phyloP scores from a whole-genome alignment of 352 stramenopile species.

The Globisporangium sylvaticum region DNA sequence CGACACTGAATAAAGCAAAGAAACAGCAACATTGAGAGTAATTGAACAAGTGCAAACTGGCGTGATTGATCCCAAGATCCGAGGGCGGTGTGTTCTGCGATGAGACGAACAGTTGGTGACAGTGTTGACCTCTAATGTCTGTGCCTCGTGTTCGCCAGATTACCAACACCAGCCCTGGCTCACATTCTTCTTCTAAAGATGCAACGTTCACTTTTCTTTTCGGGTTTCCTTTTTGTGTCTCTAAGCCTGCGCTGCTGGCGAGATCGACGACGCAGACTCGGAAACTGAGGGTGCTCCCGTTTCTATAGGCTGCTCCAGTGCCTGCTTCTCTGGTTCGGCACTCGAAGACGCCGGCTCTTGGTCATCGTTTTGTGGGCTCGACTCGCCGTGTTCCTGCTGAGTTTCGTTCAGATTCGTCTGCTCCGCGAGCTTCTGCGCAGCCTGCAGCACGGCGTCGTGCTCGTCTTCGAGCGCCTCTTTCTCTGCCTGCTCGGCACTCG shows the following conservation, averaged over 20 bases:
- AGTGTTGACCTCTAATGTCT: not conserved
- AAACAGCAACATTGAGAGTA: not conserved
- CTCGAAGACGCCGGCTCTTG: not conserved
- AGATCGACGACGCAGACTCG: not conserved
- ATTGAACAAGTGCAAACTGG: not conserved
- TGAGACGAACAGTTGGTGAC: not conserved
- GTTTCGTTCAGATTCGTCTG: not conserved
- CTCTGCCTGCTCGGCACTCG: slow-evolving; percentile 50
- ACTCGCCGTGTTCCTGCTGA: not conserved
- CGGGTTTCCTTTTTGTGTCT: not conserved
- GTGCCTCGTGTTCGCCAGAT: not conserved
- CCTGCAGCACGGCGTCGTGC: slow-evolving; percentile 54
- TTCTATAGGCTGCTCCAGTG: not conserved
- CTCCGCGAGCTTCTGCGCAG: slow-evolving; percentile 45
- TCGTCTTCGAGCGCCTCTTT: slow-evolving; percentile 52
- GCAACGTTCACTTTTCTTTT: too few relatives aligned
- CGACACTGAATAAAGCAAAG: not conserved
- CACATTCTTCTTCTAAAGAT: too few relatives aligned
- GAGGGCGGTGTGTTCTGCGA: not conserved
- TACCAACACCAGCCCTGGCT: too few relatives aligned
- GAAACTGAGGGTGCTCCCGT: not conserved
- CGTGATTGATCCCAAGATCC: too few relatives aligned
- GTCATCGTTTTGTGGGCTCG: not conserved
- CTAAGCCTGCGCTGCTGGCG: not conserved
- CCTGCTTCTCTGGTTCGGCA: not conserved